Conservation (phyloP, 805 yeast genomes). For the Spathaspora gorwiae region DNA sequence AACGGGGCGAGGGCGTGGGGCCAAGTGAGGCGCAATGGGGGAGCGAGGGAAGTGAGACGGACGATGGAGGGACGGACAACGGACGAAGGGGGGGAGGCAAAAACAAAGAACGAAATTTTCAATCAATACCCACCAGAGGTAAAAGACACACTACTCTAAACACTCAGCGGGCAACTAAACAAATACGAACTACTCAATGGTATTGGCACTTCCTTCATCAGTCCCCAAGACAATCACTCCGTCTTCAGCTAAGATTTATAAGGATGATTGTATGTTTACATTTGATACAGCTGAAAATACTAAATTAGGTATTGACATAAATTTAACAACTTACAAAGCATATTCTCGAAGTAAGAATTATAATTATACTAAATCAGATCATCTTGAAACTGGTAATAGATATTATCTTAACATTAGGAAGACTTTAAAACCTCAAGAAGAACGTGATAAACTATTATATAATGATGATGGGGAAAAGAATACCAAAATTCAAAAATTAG, state of each 20-base stretch:
- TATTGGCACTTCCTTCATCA: constrained; percentile 9
- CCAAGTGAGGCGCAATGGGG: no score
- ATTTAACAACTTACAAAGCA: constrained; percentile 69
- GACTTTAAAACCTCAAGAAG: constrained; percentile 38
- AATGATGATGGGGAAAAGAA: constrained; percentile 21
- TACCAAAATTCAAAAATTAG: constrained; percentile 58
- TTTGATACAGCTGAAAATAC: constrained; percentile 62
- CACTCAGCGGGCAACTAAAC: no score
- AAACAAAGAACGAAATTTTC: no score
- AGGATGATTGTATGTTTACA: constrained; percentile 88
- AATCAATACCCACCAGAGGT: neutral
- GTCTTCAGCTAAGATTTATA: constrained; percentile 45
- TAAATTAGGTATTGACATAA: constrained; percentile 62
- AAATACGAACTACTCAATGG: neutral
- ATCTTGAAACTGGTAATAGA: constrained; percentile 46
- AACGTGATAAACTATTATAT: constrained; percentile 13
- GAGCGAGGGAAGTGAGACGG: no score
- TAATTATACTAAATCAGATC: constrained; percentile 58
- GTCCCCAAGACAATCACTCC: constrained; percentile 17
- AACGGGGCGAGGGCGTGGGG: no score
- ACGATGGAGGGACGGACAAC: no score
- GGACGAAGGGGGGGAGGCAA: no score
- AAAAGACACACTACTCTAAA: no score
- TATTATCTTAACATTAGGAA: constrained; percentile 58
- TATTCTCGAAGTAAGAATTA: constrained; percentile 44